Evolutionary conservation across 164 flowering plant genomes (phyloP).

Genomic region (Cinnamomum micranthum): DNA sequence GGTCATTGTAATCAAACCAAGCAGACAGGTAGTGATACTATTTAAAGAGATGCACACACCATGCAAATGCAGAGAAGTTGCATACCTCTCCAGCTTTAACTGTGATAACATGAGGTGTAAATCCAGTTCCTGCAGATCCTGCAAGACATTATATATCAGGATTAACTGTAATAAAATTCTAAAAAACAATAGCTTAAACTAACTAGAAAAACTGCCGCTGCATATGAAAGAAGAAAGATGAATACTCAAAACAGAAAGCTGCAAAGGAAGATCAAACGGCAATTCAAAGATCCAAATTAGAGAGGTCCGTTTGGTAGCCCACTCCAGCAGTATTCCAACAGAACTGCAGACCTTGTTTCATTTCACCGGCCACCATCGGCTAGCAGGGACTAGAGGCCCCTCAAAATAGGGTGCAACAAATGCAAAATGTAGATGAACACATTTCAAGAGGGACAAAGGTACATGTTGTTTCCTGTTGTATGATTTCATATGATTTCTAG

Average conservation of each 20-base stretch:
- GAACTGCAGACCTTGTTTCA: too few species aligned
- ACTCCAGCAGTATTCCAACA: not conserved
- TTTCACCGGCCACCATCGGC: too few species aligned
- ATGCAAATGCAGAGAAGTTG: not conserved
- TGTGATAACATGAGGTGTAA: constrained; percentile 81
- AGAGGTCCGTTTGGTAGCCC: not conserved
- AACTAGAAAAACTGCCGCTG: not conserved
- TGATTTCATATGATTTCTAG: too few species aligned
- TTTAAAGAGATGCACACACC: not conserved
- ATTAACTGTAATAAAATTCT: constrained; percentile 4
- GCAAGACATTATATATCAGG: constrained; percentile 19
- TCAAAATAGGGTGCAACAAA: too few species aligned
- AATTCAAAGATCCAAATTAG: not conserved
- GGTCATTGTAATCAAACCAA: too few species aligned
- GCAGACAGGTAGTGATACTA: not conserved
- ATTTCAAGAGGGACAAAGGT: too few species aligned
- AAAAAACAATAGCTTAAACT: not conserved
- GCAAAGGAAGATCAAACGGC: not conserved
- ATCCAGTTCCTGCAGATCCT: constrained; percentile 77
- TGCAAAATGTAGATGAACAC: too few species aligned
- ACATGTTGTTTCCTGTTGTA: too few species aligned
- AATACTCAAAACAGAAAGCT: not conserved
- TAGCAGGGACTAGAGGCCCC: too few species aligned
- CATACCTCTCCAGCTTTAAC: constrained; percentile 91
- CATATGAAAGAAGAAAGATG: not conserved